A percentile compares a stretch with the other conserved stretches of the same genome.
Conservation (phyloP, 2,329 filamentous ascomycete genomes). For the Neopestalotiopsis clavispora region DNA sequence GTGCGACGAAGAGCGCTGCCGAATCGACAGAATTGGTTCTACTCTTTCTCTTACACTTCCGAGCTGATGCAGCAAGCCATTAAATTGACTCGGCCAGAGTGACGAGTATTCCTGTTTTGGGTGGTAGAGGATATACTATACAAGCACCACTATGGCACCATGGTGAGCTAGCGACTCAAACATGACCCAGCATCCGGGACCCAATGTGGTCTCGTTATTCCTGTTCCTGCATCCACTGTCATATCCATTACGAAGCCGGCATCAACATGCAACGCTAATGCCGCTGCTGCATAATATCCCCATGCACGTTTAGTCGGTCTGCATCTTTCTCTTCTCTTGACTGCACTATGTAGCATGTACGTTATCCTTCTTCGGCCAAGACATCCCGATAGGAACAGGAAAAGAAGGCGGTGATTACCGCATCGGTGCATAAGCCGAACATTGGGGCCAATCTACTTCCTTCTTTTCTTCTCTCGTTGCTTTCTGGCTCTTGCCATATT, state of each 20-base stretch:
- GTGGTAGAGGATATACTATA: constrained; percentile 7
- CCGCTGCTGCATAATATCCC: constrained; percentile 7
- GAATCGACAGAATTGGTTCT: neutral
- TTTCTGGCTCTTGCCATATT: too few species aligned
- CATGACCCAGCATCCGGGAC: neutral
- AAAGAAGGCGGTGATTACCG: constrained; percentile 1
- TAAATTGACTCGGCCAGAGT: neutral
- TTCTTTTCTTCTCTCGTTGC: too few species aligned
- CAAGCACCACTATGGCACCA: constrained; percentile 8
- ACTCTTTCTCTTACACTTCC: neutral
- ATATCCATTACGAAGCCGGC: constrained; percentile 13
- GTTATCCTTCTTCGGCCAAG: constrained; percentile 13
- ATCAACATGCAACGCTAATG: constrained; percentile 3
- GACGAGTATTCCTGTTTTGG: constrained; percentile 8
- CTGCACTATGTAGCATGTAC: neutral
- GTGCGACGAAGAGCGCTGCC: neutral
- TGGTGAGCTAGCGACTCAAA: neutral
- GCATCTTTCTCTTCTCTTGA: neutral
- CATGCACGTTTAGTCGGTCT: constrained; percentile 2
- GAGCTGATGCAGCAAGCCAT: neutral
- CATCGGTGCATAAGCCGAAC: neutral
- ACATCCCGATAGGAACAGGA: constrained; percentile 12
- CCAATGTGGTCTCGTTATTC: constrained; percentile 3
- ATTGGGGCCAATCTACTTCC: too few species aligned
- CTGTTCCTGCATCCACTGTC: constrained; percentile 11